Conservation (phyloP, 106 monocot species). For the Acorus gramineus region DNA sequence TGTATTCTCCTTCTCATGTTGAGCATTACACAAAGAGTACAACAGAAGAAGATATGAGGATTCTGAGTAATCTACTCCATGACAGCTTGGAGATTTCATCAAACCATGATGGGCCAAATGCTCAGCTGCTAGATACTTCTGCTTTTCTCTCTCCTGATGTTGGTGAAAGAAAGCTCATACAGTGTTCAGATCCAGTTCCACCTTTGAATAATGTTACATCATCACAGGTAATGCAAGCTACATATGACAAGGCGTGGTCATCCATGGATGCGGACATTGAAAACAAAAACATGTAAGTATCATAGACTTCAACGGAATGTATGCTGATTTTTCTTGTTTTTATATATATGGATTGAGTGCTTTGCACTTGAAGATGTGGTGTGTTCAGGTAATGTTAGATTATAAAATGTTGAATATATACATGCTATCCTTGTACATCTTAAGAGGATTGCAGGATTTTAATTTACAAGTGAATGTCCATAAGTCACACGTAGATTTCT, state of each 20-base stretch:
- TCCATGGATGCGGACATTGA: constrained; percentile 24
- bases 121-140: constrained; percentile 6
- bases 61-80: constrained; percentile 1
- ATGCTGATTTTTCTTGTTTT: too few relatives aligned
- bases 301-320: background rate
- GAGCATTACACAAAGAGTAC: background rate
- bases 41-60: background rate
- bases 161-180: constrained; percentile 15
- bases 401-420: too few relatives aligned
- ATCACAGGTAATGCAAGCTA: constrained; percentile 7
- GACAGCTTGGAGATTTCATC: constrained; percentile 4
- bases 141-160: constrained; percentile 6
- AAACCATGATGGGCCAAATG: background rate
- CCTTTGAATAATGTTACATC: constrained; percentile 10
- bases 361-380: too few relatives aligned
- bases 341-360: too few relatives aligned
- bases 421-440: too few relatives aligned
- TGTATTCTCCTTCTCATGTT: constrained; percentile 14
- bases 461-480: too few relatives aligned
- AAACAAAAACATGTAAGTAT: constrained; percentile 60
- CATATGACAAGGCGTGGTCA: constrained; percentile 20
- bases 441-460: too few relatives aligned
- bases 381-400: too few relatives aligned
- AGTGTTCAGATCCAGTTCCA: constrained; percentile 7
- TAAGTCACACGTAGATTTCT: too few relatives aligned